A percentile compares a stretch with the other conserved stretches of the same genome.
phyloP scores from a whole-genome alignment of 192 early-diverging fungal species.

The Podila minutissima region DNA sequence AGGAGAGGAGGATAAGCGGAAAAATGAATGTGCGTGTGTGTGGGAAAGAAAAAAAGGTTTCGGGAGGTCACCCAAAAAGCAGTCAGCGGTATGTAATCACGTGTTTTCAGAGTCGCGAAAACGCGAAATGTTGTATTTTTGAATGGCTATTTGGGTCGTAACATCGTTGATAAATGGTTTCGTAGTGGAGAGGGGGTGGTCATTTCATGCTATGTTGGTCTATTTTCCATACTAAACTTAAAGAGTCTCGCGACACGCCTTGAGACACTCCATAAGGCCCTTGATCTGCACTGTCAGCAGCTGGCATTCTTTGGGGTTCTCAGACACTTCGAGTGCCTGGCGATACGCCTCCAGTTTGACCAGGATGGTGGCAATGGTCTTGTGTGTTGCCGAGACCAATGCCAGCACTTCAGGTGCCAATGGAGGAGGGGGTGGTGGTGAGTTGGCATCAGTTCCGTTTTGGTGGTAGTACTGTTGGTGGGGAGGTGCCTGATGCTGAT shows the following conservation, averaged over 20 bases:
- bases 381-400: conserved; percentile 31
- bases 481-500: not conserved
- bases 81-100: no score
- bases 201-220: not conserved
- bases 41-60: conserved; percentile 6
- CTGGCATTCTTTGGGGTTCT: conserved; percentile 46
- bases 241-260: conserved; percentile 42
- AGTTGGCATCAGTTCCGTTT: not conserved
- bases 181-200: not conserved
- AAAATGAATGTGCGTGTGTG: not conserved
- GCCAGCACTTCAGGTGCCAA: conserved; percentile 40
- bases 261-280: conserved; percentile 48
- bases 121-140: no score
- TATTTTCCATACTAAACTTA: not conserved
- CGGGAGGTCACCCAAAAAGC: no score
- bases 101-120: no score
- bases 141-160: no score
- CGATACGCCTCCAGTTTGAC: conserved; percentile 38
- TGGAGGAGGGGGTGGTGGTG: conserved; percentile 35
- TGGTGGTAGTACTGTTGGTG: not conserved
- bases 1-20: not conserved
- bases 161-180: not conserved
- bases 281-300: conserved; percentile 34
- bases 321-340: conserved; percentile 31
- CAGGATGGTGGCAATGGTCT: conserved; percentile 43